Evolutionary conservation across 108 stramenopile species (phyloP), one percentile per base, ranked within the genome.

Genomic region (Hondaea fermentalgiana): DNA sequence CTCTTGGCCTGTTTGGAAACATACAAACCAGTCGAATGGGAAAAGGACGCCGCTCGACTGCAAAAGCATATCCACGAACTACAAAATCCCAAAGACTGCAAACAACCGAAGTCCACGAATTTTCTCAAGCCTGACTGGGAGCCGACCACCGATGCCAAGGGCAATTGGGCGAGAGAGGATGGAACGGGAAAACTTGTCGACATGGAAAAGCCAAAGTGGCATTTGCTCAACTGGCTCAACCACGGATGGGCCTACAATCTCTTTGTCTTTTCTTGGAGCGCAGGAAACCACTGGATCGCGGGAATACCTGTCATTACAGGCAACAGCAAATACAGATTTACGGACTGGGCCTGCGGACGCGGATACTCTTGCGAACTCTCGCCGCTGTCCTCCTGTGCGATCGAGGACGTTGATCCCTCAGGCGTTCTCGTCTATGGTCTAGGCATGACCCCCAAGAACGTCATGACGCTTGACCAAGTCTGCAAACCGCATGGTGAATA

Each of bases 201-300:
- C 51, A 12, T 12, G 12, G 12, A 12, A 6, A 35, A 55, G 6
- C 76, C 76, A 12, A 83, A 83, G 23, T 83, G 76, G 76, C 49
- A 83, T 23, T 45, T 83, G 12, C 12, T 83, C 10, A 83, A 83
- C 51, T 83, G 76, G 76, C 51, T 83, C 49, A 47, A 83, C 51
- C 76, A 83, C 28, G 76, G 76, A 16, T 83, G 76, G 76, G 76
- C 76, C 2, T 83, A 83, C 76, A 83, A 83, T 23, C 76, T 83
- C 4, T 83, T 83, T 83, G 76, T 83, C 10, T 53, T 83, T 53
- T 83, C 76, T 12, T 83, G 45, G 49, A 3, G 23, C 49, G 76
- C 76, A 16, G 49, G 12, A 6, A 83, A 83, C 49, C 76, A 83
- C 76, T 83, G 76, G 76, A 21, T 6, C 76, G 12, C 45, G 12